These are phyloP conservation scores for Saccharomycopsis fermentans DNA, from an alignment of 805 yeast species.

Conservation along the genomic window DNA sequence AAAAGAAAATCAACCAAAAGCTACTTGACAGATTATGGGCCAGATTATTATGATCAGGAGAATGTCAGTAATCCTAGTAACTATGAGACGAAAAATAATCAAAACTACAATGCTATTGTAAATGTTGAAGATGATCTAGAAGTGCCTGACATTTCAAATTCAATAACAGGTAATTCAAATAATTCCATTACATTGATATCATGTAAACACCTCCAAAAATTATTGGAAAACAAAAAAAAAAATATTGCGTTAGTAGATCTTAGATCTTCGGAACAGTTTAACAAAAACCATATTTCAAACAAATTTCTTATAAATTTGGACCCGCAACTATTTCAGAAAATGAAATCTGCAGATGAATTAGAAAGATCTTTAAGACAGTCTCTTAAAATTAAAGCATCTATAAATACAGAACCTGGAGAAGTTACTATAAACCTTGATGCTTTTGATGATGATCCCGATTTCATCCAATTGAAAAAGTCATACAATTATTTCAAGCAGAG, in stretches of 20 bases:
- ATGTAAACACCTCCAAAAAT: slow-evolving; percentile 8
- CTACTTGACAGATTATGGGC: slow-evolving; percentile 18
- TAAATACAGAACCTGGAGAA: background rate
- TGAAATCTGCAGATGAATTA: slow-evolving; percentile 10
- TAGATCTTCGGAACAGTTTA: slow-evolving; percentile 12
- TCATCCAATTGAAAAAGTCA: slow-evolving; percentile 12
- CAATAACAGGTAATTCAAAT: background rate
- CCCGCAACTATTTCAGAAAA: slow-evolving; percentile 5
- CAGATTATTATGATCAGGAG: slow-evolving; percentile 13
- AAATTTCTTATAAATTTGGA: slow-evolving; percentile 14
- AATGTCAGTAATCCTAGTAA: background rate
- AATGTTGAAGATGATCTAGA: background rate
- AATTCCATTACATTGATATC: slow-evolving; percentile 1
- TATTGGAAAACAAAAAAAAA: slow-evolving; percentile 9
- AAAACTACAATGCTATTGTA: background rate
- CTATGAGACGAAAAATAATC: background rate
- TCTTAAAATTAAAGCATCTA: slow-evolving; percentile 4
- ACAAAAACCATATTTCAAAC: slow-evolving; percentile 15
- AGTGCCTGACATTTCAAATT: background rate
- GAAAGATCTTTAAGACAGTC: slow-evolving; percentile 11
- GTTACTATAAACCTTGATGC: background rate
- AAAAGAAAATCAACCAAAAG: slow-evolving; percentile 15
- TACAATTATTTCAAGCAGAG: slow-evolving; percentile 17
- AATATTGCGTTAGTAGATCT: slow-evolving; percentile 14
- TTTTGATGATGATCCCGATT: slow-evolving; percentile 10